Evolutionary conservation across 2,329 filamentous ascomycete genomes (phyloP), one percentile per base, ranked within the genome.

Genomic region (Fusarium sp.): DNA sequence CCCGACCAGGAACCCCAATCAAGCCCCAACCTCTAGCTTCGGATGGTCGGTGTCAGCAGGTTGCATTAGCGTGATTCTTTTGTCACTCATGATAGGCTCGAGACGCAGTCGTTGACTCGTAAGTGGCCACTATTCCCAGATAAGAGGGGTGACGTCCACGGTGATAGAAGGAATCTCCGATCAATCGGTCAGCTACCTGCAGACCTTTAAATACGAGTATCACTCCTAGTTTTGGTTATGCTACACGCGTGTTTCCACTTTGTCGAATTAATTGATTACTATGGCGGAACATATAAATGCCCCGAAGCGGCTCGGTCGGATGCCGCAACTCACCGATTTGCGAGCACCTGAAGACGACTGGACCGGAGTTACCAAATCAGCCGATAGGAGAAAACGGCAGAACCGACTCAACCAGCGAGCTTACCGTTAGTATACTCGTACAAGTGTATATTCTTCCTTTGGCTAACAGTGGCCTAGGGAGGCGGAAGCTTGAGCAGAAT

Each of bases 371-470:
- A 77, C 73, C n/a, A 68, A 71, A 25, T 50, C 75, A n/a, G 62
- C 66, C 3, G 76, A 78, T 30, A 63, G 76, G 45, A 71, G 76
- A 30, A 71, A 69, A 33, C 68, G 76, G 14, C 76, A 78, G 65
- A 78, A 78, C 22, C 76, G 76, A 37, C 61, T 78, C 38, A 78
- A 78, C 33, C 71, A 76, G 45, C 63, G 76, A 57, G 75, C 76
- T 22, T 76, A 71, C 61, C 70, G 76, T 78, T 27, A 71, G 76
- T 71, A 25, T 57, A 15, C 27, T 27, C 27, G 5, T 7, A 27
- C 27, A 27, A 27, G 27, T 7, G 27, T 7, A 6, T 27, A 27
- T 27, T 35, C 52, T 33, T 57, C 52, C 14, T 43, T 33, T 57
- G 32, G 32, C 65, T 76, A 14, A 71, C 65, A 22, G 0, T 8